Conservation (phyloP, 805 yeast species). For the Aciculoconidium aculeatum region DNA sequence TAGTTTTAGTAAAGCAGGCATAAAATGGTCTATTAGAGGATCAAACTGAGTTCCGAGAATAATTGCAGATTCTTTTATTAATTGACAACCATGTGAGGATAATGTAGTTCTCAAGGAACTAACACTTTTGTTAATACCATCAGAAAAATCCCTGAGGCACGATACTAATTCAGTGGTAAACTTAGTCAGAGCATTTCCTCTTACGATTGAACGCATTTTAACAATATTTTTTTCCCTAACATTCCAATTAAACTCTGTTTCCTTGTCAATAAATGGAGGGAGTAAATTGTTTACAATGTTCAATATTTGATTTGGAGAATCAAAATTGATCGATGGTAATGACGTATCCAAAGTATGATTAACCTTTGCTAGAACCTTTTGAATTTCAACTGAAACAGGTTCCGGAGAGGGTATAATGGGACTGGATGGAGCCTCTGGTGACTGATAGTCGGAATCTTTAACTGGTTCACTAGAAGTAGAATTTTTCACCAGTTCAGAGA, state of each 20-base stretch:
- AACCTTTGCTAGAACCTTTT: slow-evolving; percentile 14
- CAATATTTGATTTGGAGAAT: slow-evolving; percentile 16
- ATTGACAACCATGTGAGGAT: slow-evolving; percentile 66
- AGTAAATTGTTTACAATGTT: slow-evolving; percentile 12
- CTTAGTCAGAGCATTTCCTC: slow-evolving; percentile 47
- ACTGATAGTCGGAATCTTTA: too few species aligned
- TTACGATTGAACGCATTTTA: slow-evolving; percentile 50
- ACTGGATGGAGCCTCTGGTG: too few species aligned
- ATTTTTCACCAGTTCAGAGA: too few species aligned
- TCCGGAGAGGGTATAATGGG: too few species aligned
- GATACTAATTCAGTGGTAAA: slow-evolving; percentile 34
- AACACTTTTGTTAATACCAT: slow-evolving; percentile 60
- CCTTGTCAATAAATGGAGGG: slow-evolving; percentile 57
- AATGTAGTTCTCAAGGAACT: slow-evolving; percentile 80
- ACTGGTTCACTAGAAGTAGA: too few species aligned
- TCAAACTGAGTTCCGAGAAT: slow-evolving; percentile 37
- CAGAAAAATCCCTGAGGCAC: slow-evolving; percentile 28
- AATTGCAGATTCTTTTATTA: slow-evolving; percentile 62
- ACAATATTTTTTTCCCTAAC: slow-evolving; percentile 58
- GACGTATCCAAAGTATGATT: slow-evolving; percentile 37
- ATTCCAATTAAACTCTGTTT: slow-evolving; percentile 86
- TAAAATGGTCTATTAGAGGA: slow-evolving; percentile 43
- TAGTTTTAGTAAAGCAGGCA: slow-evolving; percentile 45
- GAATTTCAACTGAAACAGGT: slow-evolving; percentile 6
- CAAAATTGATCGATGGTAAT: slow-evolving; percentile 23